Evolutionary conservation across 208 protist genomes (phyloP), one percentile per base, ranked within the genome.

Genomic region (Strigomonas galati): DNA sequence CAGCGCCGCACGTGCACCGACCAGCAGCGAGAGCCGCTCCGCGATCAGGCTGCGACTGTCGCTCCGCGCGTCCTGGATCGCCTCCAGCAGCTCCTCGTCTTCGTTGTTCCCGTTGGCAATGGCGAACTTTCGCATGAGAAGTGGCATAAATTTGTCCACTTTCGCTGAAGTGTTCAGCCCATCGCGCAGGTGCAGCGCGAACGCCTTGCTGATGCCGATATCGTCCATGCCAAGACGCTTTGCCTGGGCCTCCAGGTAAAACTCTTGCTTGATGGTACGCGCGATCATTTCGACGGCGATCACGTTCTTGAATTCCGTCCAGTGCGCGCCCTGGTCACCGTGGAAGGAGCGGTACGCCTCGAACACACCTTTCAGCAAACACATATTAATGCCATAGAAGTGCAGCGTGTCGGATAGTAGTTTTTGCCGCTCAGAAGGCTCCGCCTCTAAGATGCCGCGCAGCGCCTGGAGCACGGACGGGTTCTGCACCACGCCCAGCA

Each of bases 301-400:
- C n/a, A 61, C 67, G 4, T 5, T 54, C 51, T 70, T 51, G 32
- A 79, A 40, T 21, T 21, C 60, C 26, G 65, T 68, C 63, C 66
- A 75, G 26, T 57, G 49, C 21, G 37, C 55, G 9, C 30, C 57
- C 57, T 9, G 14, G 26, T 14, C 49, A 30, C 27, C n/a, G 27
- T 32, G 14, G 21, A 9, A 37, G 10, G n/a, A 27, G 12, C 65
- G 62, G 64, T 69, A 71, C 0, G 48, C 51, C 17, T 71, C 67
- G 1, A 80, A 43, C 19, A 81, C 71, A 27, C 71, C 65, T 26
- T 76, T 79, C 7, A 85, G 65, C 6, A 82, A 59, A 37, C 72
- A 78, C 7, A 85, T 57, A 54, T 85, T 85, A 15, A 85, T 58
- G 55, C 79, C 79, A 53, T 79, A 73, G 26, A 74, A 76, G 61